Percentiles rank a stretch among this genome's conserved stretches.
phyloP scores from a whole-genome alignment of 331 rosid species.

The Malus hybrid region DNA sequence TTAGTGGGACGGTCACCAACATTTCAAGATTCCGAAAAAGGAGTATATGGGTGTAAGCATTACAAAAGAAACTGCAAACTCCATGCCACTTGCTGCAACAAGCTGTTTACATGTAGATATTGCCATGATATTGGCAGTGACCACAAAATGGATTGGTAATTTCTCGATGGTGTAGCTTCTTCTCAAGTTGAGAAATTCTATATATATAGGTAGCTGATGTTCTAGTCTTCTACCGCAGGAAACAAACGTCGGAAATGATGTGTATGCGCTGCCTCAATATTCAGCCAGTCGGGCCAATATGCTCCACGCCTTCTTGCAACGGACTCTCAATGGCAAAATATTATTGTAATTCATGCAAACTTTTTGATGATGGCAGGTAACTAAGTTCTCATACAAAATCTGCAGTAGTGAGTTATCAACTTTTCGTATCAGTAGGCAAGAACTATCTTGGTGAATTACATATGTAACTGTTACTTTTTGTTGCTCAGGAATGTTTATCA shows the following conservation, averaged over 20 bases:
- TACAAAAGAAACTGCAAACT: constrained; percentile 96
- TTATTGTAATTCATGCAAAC: constrained; percentile 77
- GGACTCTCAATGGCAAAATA: constrained; percentile 77
- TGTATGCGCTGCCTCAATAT: constrained; percentile 71
- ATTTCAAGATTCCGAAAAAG: constrained; percentile 59
- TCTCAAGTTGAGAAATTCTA: not conserved
- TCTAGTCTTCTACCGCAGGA: constrained; percentile 41
- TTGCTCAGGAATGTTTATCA: constrained; percentile 81
- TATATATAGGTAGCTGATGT: constrained; percentile 21
- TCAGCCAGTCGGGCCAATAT: constrained; percentile 74
- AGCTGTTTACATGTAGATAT: constrained; percentile 83
- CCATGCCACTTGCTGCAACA: constrained; percentile 87
- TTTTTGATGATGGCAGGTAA: constrained; percentile 95
- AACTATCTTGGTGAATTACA: not conserved
- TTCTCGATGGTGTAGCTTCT: constrained; percentile 7
- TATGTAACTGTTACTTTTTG: not conserved
- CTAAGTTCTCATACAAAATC: constrained; percentile 3
- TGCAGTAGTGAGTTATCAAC: not conserved
- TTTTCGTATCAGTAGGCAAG: not conserved
- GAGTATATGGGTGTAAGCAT: constrained; percentile 79
- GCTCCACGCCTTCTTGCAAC: constrained; percentile 75
- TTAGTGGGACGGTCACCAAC: constrained; percentile 52
- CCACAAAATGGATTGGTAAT: constrained; percentile 88
- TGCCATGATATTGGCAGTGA: constrained; percentile 92
- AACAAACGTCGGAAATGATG: constrained; percentile 87